Conservation (phyloP, 768 basidiomycete genomes). For the Auriscalpium orientale region DNA sequence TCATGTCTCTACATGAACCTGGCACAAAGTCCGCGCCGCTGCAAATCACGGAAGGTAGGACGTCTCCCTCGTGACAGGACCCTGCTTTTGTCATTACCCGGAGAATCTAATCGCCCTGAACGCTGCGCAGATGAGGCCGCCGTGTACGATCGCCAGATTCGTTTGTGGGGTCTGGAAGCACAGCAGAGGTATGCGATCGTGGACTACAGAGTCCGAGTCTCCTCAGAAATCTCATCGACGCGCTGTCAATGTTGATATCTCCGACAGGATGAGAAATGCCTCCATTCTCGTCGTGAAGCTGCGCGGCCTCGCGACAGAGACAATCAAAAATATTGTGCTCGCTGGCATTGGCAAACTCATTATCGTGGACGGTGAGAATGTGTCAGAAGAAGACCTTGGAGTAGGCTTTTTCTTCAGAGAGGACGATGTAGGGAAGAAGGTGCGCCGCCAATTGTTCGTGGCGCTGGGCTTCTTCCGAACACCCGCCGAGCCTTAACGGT, state of each 20-base stretch:
- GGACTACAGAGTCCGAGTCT: no score
- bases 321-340: conserved; percentile 95
- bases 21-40: conserved; percentile 15
- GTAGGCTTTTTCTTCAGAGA: conserved; percentile 92
- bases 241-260: no score
- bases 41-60: conserved; percentile 23
- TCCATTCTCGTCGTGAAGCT: conserved; percentile 79
- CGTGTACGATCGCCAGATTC: conserved; percentile 94
- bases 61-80: not conserved
- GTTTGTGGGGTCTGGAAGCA: conserved; percentile 96
- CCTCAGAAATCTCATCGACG: no score
- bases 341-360: conserved; percentile 90
- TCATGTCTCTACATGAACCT: conserved; percentile 9
- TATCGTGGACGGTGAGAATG: conserved; percentile 70
- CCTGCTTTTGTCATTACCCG: not conserved
- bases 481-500: conserved; percentile 30
- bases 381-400: conserved; percentile 81
- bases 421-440: conserved; percentile 86
- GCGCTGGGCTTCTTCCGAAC: not conserved
- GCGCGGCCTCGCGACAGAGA: conserved; percentile 82
- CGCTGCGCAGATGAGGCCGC: conserved; percentile 52
- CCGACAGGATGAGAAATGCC: conserved; percentile 81
- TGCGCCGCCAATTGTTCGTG: conserved; percentile 22
- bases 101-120: not conserved
- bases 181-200: conserved; percentile 65